Evolutionary conservation across 2,329 filamentous ascomycete genomes (phyloP).

Genomic region (Diaporthe helianthi): DNA sequence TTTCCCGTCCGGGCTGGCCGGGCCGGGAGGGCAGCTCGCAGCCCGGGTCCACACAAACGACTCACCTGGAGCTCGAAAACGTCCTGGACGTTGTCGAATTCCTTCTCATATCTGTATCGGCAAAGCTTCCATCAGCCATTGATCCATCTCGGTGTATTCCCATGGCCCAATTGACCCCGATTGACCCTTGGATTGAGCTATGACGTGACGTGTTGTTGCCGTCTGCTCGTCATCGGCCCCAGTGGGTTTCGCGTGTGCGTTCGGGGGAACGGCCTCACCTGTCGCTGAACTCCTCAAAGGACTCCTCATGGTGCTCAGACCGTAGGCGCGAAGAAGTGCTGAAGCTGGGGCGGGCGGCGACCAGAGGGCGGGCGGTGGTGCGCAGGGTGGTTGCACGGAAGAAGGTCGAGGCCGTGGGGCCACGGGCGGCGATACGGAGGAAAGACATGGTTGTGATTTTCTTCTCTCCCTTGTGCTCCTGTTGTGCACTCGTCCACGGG

Average conservation of each 20-base stretch:
- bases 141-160: constrained; percentile 35
- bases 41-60: constrained; percentile 37
- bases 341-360: constrained; percentile 61
- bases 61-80: constrained; percentile 99
- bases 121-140: constrained; percentile 48
- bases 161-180: constrained; percentile 32
- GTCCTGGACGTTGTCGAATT: constrained; percentile 96
- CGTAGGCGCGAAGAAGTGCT: constrained; percentile 66
- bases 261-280: constrained; percentile 68
- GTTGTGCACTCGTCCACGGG: not conserved
- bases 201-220: constrained; percentile 28
- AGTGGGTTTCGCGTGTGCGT: constrained; percentile 28
- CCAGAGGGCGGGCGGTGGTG: constrained; percentile 52
- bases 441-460: constrained; percentile 45
- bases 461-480: not conserved
- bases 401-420: constrained; percentile 63
- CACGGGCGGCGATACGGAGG: constrained; percentile 75
- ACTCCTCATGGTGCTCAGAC: constrained; percentile 85
- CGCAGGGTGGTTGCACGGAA: constrained; percentile 69
- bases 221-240: not conserved
- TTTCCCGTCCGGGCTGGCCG: not conserved
- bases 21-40: not conserved
- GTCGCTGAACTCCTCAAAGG: constrained; percentile 97
- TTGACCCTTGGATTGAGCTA: constrained; percentile 26
- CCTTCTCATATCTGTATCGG: constrained; percentile 89